Base-by-base conservation (phyloP, 257 asterid species). In the Lavandula angustifolia region DNA sequence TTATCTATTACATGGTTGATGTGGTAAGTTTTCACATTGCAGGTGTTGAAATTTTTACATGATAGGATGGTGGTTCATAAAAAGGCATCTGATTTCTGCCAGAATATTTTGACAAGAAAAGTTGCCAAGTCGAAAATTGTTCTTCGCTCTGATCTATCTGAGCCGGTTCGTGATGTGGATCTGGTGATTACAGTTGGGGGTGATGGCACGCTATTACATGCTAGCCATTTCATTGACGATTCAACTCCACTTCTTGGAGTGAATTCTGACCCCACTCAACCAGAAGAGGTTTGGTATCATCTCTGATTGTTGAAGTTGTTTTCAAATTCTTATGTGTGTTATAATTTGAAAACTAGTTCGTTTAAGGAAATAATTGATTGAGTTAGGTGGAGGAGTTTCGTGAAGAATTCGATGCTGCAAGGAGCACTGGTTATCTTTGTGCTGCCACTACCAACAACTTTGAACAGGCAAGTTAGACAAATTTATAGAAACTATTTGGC, bases 391-490 rank as follows among this genome's bases (percentile, higher is more conserved):
- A 74, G 71, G 67, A 80, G 70, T 51, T 62, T 62, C 73, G 66
- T 68, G 86, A 82, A 49, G 86, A 85, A 17, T 80, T 85, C 47
- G 95, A 88, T 59, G 92, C 96, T 73, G 68, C 86, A 32, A 82
- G 96, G 86, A 88, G 96, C 78, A 84, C 89, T 4, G 95, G 95
- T 68, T 76, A 78, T 77, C 92, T 88, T 18, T 88, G 96, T 80
- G 94, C 89, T 8, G 85, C 91, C 46, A 83, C 89, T 18, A 60
- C 75, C 29, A 49, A 79, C 58, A 85, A 82, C 75, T 88, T 88
- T 77, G 91, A 88, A 69, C 84, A 77, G 73, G 96, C 82, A 56
- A 77, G 27, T 22, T 22, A 22, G 27, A 22, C 27, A 22, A 22
- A 22, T 22, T 22, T 22, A 22, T 7, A 46, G 40, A 66, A 41